phyloP scores from a whole-genome alignment of 306 rosid genomes.

The Arachis stenosperma region DNA sequence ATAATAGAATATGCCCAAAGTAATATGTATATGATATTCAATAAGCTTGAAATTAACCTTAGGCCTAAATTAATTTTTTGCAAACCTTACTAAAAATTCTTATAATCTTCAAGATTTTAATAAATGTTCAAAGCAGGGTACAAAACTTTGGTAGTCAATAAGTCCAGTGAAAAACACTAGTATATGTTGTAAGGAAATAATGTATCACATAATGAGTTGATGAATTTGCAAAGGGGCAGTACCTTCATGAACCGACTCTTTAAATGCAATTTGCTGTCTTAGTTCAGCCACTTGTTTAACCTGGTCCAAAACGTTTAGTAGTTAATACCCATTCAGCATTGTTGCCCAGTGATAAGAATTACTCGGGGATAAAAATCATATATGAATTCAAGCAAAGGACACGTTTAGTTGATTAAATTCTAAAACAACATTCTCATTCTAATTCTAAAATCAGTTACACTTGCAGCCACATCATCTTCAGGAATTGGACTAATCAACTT shows the following conservation, averaged over 20 bases:
- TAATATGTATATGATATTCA: constrained; percentile 33
- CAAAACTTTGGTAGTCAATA: constrained; percentile 9
- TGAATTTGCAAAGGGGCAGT: constrained; percentile 32
- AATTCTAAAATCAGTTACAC: constrained; percentile 31
- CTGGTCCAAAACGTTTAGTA: constrained; percentile 49
- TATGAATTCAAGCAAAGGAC: constrained; percentile 3
- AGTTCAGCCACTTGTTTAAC: constrained; percentile 71
- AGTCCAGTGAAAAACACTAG: constrained; percentile 19
- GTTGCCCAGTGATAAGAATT: constrained; percentile 28
- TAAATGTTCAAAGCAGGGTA: constrained; percentile 18
- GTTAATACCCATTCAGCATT: constrained; percentile 30
- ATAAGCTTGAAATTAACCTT: constrained; percentile 21
- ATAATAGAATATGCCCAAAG: constrained; percentile 5
- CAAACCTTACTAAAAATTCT: constrained; percentile 7
- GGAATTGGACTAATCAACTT: constrained; percentile 29
- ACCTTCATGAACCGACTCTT: constrained; percentile 83
- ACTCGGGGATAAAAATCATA: not conserved
- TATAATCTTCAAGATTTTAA: constrained; percentile 12
- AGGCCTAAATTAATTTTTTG: constrained; percentile 28
- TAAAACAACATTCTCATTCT: constrained; percentile 2
- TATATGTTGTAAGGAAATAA: constrained; percentile 22
- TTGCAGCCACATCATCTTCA: constrained; percentile 26
- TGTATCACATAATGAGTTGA: constrained; percentile 12
- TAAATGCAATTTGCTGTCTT: constrained; percentile 60
- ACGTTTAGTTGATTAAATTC: constrained; percentile 20